These are phyloP conservation scores for Domatiomyces globalis DNA, from an alignment of 2,329 filamentous ascomycete genomes.

Conservation along the genomic window DNA sequence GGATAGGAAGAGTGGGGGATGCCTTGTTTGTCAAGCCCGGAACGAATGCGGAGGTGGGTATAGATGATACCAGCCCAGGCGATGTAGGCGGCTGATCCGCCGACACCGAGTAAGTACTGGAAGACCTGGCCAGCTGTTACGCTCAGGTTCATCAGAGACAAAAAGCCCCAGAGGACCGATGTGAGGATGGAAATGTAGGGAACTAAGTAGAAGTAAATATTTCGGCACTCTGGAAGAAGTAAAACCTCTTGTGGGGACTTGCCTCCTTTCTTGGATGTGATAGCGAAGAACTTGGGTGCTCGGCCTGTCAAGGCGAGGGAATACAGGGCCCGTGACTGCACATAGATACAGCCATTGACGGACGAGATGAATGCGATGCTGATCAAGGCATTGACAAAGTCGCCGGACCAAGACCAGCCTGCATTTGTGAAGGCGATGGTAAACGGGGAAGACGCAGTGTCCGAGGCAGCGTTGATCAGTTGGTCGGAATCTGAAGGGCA, in stretches of 20 bases:
- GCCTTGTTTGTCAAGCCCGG: constrained; percentile 28
- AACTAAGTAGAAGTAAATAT: constrained; percentile 49
- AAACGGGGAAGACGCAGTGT: constrained; percentile 33
- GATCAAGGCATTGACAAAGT: constrained; percentile 63
- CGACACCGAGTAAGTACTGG: constrained; percentile 34
- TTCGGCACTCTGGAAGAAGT: constrained; percentile 38
- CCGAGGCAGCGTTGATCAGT: constrained; percentile 20
- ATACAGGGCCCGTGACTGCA: constrained; percentile 39
- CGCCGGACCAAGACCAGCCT: constrained; percentile 42
- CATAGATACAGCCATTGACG: constrained; percentile 51
- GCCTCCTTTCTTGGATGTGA: constrained; percentile 41
- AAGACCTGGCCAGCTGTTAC: constrained; percentile 25
- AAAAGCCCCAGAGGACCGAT: constrained; percentile 13
- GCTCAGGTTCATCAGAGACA: constrained; percentile 25
- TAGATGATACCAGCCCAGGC: constrained; percentile 37
- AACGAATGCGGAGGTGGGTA: constrained; percentile 34
- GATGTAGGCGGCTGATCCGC: constrained; percentile 34
- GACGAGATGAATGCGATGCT: constrained; percentile 58
- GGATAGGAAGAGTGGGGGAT: constrained; percentile 23
- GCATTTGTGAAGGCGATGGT: constrained; percentile 34
- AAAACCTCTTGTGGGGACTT: constrained; percentile 65
- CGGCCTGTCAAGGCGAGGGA: constrained; percentile 35
- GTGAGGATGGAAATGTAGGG: constrained; percentile 1
- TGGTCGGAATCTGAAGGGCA: constrained; percentile 23
- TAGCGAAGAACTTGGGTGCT: constrained; percentile 38